Evolutionary conservation across 441 rosid genomes (phyloP), one percentile per base, ranked within the genome.

Genomic region (Arabidopsis lyrata): DNA sequence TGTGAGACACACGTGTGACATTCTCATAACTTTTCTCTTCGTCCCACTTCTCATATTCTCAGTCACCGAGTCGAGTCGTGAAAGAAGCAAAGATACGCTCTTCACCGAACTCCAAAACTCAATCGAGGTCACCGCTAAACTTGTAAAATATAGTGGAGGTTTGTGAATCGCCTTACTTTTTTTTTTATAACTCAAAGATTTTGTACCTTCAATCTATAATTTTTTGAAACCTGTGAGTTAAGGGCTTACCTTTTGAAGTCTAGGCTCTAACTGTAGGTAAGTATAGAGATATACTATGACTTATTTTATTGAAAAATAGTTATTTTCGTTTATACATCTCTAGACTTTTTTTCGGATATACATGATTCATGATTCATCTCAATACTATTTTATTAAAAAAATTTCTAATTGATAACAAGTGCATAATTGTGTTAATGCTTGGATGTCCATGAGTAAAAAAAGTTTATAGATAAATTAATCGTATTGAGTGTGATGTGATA

Each of bases 41-140:
- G 32, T 1, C 38, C 34, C 42, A 48, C 14, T 66, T 66, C 4
- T 52, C 18, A 50, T 36, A 27, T 36, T 38, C 6, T 66, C 27
- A 52, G n/a, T 32, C 31, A 50, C 50, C 12, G 1, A 36, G 2
- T 22, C 47, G 36, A 66, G 15, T 35, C 5, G 20, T 14, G 22
- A 24, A 13, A 48, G 11, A 22, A 50, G 4, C 5, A 8, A 48
- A 18, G 34, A 13, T 64, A 66, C 15, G 24, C 16, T n/a, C 36
- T 66, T 52, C 15, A n/a, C 61, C 5, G 22, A 66, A 1, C 70
- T 66, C 18, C 24, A 38, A 52, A 24, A 52, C n/a, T 52, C 20
- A 34, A 45, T 64, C 14, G 57, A 64, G 10, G 45, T 64, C 10
- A 38, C 15, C 8, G 70, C 49, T 24, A 52, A 50, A 52, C 49